phyloP scores from a whole-genome alignment of 805 yeast genomes.

The Candida vaughaniae region DNA sequence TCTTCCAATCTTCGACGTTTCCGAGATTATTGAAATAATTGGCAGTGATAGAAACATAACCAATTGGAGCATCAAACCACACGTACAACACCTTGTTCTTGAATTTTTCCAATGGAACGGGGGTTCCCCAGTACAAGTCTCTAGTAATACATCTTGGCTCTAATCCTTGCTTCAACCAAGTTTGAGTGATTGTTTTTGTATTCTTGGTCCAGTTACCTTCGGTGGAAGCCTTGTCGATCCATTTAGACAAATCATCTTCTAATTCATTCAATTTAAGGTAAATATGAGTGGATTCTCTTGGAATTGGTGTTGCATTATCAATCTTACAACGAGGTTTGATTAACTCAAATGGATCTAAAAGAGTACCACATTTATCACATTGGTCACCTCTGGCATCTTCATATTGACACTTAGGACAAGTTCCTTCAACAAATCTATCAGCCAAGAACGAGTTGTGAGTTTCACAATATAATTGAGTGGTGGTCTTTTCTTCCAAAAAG shows the following conservation, averaged over 20 bases:
- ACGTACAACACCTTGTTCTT: constrained; percentile 91
- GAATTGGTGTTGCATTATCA: constrained; percentile 79
- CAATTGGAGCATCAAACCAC: constrained; percentile 99
- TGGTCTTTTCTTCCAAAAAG: constrained; percentile 79
- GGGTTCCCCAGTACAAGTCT: constrained; percentile 98
- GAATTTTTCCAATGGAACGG: constrained; percentile 87
- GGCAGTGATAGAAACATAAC: constrained; percentile 95
- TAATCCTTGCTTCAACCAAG: constrained; percentile 93
- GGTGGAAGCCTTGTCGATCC: constrained; percentile 67
- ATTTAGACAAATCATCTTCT: constrained; percentile 68
- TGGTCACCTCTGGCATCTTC: constrained; percentile 99
- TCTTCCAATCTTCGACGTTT: constrained; percentile 56
- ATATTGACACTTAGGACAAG: constrained; percentile 91
- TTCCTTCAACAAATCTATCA: constrained; percentile 96
- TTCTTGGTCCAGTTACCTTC: constrained; percentile 92
- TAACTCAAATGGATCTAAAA: constrained; percentile 89
- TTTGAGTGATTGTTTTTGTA: constrained; percentile 80
- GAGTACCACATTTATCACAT: constrained; percentile 93
- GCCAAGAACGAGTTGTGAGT: constrained; percentile 90
- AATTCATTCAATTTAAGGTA: constrained; percentile 81
- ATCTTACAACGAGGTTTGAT: constrained; percentile 94
- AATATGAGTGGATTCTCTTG: constrained; percentile 79
- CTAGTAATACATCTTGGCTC: constrained; percentile 95
- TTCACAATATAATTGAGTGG: constrained; percentile 89
- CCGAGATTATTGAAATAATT: constrained; percentile 55